phyloP scores from a whole-genome alignment of 331 rosid genomes.

The Spiraea crenata region DNA sequence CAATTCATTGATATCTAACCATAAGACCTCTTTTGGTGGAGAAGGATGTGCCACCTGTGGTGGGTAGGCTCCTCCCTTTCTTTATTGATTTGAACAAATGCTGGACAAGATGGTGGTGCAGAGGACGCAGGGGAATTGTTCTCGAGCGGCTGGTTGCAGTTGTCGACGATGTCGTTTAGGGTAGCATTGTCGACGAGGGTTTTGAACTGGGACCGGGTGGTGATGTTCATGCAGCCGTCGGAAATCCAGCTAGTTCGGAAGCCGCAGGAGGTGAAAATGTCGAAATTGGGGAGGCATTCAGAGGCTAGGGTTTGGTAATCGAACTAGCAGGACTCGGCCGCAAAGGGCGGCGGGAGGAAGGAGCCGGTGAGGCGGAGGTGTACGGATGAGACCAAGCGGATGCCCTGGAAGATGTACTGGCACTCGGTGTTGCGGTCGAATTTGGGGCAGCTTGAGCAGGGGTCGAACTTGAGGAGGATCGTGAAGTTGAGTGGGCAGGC shows the following conservation, averaged over 20 bases:
- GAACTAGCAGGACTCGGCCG: conserved; percentile 60
- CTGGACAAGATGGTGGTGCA: conserved; percentile 48
- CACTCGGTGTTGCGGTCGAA: conserved; percentile 31
- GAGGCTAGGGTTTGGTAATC: conserved; percentile 37
- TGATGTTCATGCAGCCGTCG: conserved; percentile 64
- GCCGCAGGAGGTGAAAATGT: conserved; percentile 61
- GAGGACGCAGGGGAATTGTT: conserved; percentile 67
- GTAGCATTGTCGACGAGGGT: conserved; percentile 19
- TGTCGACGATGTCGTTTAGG: conserved; percentile 5
- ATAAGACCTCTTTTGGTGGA: too few relatives aligned
- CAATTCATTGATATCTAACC: too few relatives aligned
- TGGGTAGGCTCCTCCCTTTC: too few relatives aligned
- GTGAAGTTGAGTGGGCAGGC: conserved; percentile 74
- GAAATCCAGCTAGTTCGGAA: conserved; percentile 58
- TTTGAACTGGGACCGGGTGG: conserved; percentile 52
- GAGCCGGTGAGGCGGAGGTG: conserved; percentile 44
- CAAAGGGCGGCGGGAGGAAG: conserved; percentile 56
- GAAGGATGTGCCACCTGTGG: too few relatives aligned
- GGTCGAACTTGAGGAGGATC: conserved; percentile 40
- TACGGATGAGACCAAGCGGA: conserved; percentile 55
- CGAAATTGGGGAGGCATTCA: conserved; percentile 28
- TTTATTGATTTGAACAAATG: too few relatives aligned
- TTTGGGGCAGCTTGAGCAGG: conserved; percentile 16
- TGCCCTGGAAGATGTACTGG: conserved; percentile 42
- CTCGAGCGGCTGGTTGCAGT: conserved; percentile 56